phyloP scores from a whole-genome alignment of 73 alveolate species.

The Blepharisma stoltei region DNA sequence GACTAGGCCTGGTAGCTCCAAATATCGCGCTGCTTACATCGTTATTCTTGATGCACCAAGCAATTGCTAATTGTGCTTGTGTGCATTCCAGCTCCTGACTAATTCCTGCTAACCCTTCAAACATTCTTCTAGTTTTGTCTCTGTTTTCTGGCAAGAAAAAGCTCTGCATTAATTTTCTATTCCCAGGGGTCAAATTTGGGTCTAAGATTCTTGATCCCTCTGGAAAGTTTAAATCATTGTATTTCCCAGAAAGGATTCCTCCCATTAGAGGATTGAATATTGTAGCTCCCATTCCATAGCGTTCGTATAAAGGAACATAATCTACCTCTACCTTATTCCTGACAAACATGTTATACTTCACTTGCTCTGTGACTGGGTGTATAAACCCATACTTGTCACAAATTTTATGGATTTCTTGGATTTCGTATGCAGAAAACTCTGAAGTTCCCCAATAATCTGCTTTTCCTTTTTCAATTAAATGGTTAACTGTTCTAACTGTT shows the following conservation, averaged over 20 bases:
- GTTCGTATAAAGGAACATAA: conserved; percentile 64
- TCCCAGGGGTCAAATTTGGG: background rate
- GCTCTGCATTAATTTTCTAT: background rate
- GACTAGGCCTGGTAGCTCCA: conserved; percentile 32
- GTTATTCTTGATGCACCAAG: conserved; percentile 37
- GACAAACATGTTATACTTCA: conserved; percentile 77
- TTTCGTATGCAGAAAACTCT: conserved; percentile 87
- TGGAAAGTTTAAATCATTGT: conserved; percentile 86
- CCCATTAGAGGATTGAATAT: conserved; percentile 87
- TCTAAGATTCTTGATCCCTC: conserved; percentile 51
- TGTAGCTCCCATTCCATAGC: conserved; percentile 79
- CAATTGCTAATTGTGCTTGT: conserved; percentile 41
- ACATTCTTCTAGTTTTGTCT: conserved; percentile 19
- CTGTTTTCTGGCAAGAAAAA: background rate
- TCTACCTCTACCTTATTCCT: conserved; percentile 90
- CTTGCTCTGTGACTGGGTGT: conserved; percentile 92
- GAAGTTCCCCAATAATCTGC: conserved; percentile 99
- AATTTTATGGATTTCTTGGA: conserved; percentile 72
- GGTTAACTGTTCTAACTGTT: conserved; percentile 84
- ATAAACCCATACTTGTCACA: conserved; percentile 63
- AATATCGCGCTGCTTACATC: conserved; percentile 35
- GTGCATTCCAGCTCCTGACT: conserved; percentile 39
- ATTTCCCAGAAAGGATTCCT: conserved; percentile 94
- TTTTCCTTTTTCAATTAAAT: conserved; percentile 81
- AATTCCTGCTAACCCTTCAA: conserved; percentile 32